These are phyloP conservation scores for Beauveria sp. DNA, from an alignment of 2,329 filamentous ascomycete genomes.

Conservation along the genomic window DNA sequence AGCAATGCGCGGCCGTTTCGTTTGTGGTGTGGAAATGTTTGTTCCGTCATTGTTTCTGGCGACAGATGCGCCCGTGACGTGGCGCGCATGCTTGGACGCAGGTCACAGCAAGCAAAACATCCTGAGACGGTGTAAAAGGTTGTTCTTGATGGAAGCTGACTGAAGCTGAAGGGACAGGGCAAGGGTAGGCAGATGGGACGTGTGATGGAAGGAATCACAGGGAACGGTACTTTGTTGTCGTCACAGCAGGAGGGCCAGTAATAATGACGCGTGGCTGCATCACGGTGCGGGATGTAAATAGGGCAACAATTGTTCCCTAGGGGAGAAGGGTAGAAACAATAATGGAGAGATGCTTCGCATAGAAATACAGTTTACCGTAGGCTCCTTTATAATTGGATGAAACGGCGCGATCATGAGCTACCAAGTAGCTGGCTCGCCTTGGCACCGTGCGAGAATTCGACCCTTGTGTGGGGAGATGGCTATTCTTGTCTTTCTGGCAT, in stretches of 20 bases:
- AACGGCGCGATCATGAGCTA: not conserved
- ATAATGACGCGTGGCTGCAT: no score
- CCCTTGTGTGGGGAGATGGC: not conserved
- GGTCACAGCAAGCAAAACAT: not conserved
- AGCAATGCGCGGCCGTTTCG: not conserved
- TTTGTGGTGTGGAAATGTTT: not conserved
- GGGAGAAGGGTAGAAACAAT: no score
- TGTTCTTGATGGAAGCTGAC: not conserved
- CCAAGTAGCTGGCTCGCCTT: not conserved
- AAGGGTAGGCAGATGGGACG: not conserved
- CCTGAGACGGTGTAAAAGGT: no score
- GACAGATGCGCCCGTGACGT: not conserved
- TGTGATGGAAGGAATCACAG: not conserved
- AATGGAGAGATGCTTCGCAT: no score
- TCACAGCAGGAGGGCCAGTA: not conserved
- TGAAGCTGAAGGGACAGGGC: not conserved
- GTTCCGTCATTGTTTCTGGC: not conserved
- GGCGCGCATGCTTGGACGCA: not conserved
- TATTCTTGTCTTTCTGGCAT: not conserved
- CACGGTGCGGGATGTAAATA: no score
- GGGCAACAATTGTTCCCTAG: no score
- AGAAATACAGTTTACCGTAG: not conserved
- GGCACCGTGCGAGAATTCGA: not conserved
- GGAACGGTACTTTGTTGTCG: not conserved
- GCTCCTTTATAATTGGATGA: not conserved